Evolutionary conservation across 225 moss, liverwort and hornwort species (phyloP).

Genomic region (Sphagnum contortum): DNA sequence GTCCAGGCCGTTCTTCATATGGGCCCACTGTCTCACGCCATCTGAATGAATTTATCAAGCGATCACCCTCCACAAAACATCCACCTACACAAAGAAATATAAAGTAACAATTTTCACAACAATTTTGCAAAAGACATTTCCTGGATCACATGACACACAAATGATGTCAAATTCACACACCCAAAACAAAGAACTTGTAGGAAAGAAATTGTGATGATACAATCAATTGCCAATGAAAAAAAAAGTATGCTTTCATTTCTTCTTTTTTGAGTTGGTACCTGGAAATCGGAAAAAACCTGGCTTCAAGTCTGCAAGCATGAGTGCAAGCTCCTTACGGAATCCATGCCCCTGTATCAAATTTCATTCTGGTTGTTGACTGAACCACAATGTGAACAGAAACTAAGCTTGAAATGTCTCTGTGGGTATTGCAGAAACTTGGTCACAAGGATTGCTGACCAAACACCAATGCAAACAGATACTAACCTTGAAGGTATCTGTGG

Average conservation of each 20-base stretch:
- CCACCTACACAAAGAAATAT: conserved; percentile 41
- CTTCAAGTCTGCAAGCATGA: conserved; percentile 67
- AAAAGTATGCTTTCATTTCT: too few relatives aligned
- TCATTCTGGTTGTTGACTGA: background rate
- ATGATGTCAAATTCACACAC: too few relatives aligned
- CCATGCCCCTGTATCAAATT: conserved; percentile 63
- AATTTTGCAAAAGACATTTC: background rate
- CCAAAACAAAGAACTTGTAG: too few relatives aligned
- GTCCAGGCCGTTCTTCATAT: conserved; percentile 76
- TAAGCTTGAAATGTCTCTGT: conserved; percentile 76
- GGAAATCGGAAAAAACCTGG: conserved; percentile 94
- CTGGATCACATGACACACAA: too few relatives aligned
- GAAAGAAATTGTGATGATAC: too few relatives aligned
- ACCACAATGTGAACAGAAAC: too few relatives aligned
- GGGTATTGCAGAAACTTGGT: conserved; percentile 90
- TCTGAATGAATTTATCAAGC: conserved; percentile 73
- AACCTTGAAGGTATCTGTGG: conserved; percentile 82
- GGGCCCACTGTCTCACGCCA: conserved; percentile 90
- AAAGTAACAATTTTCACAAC: background rate
- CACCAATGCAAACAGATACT: background rate
- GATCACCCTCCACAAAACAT: conserved; percentile 78
- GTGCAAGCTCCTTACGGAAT: conserved; percentile 73
- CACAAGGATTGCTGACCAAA: conserved; percentile 2
- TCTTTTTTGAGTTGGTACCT: conserved; percentile 24
- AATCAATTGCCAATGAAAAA: too few relatives aligned